Evolutionary conservation across 805 yeast genomes (phyloP), one percentile per base, ranked within the genome.

Genomic region (Candida arabinofermentans): DNA sequence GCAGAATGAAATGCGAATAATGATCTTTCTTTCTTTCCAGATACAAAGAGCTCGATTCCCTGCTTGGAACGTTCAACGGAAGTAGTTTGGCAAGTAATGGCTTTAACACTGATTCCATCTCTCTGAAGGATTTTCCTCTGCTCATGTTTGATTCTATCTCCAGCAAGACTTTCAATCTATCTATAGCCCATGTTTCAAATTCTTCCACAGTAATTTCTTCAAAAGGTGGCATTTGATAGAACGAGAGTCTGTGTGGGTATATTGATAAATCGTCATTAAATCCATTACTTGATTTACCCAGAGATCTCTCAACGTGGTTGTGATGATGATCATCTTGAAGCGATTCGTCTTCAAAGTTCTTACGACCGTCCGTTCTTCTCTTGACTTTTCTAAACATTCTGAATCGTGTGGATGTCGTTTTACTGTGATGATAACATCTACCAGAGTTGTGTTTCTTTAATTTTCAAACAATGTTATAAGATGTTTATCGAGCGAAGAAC

Each of bases 151-250:
- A 75, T 55, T 91, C 97, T 38, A 93, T 82, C 58, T 88, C 96
- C 41, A 89, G 75, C 44, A 93, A 70, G 8, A 93, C 77, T 57
- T 83, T 81, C 48, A 91, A 70, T 45, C 99, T 69, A 57, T 91
- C 98, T 41, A 93, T 83, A 4, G 98, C 98, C 96, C 97, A 93
- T 4, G 74, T 72, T 65, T 93, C 99, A 63, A 93, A 93, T 55
- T 93, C 86, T 49, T 90, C 97, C 14, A 93, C 64, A 0, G 97
- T 87, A 54, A 93, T 81, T 62, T 93, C 98, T 12, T 82, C 80
- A 24, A 73, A 65, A 0, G 98, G 98, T 9, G 96, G 93, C 5
- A 67, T 49, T 21, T 70, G 75, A 64, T 93, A 93, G 55, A 91
- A 78, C 17, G 87, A 79, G 37, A 93, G 67, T 38, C 95, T 71